phyloP scores from a whole-genome alignment of 192 early-diverging fungal species.

The Rhizophagus sp. region DNA sequence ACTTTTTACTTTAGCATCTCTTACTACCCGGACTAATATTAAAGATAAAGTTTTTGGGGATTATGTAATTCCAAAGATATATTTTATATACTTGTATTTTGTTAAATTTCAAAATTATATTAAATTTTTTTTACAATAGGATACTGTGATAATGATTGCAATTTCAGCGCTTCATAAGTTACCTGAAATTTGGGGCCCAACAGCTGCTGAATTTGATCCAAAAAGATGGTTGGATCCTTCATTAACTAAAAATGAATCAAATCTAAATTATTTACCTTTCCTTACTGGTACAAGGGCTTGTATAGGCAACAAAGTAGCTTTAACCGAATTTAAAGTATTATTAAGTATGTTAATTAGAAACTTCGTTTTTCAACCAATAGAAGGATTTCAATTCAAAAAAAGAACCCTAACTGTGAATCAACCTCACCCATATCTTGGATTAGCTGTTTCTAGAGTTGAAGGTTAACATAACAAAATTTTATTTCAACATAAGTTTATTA shows the following conservation, averaged over 20 bases:
- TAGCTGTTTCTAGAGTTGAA: too few relatives aligned
- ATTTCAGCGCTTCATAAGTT: too few relatives aligned
- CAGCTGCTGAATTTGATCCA: conserved; percentile 49
- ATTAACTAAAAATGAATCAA: conserved; percentile 31
- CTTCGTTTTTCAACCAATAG: neutral
- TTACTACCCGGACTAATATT: conserved; percentile 36
- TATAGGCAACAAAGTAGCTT: conserved; percentile 57
- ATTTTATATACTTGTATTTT: too few relatives aligned
- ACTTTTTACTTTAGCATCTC: conserved; percentile 32
- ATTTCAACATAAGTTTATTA: too few relatives aligned
- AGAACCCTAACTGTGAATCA: too few relatives aligned
- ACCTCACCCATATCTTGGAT: too few relatives aligned
- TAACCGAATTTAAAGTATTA: conserved; percentile 57
- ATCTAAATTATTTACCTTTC: conserved; percentile 46
- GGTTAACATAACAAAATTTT: too few relatives aligned
- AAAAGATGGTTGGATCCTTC: conserved; percentile 51
- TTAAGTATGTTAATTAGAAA: conserved; percentile 28
- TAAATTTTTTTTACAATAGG: too few relatives aligned
- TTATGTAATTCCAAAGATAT: conserved; percentile 51
- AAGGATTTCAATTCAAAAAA: too few relatives aligned
- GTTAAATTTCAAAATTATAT: too few relatives aligned
- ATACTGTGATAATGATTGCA: too few relatives aligned
- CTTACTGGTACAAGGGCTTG: conserved; percentile 55
- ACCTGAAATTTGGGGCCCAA: too few relatives aligned
- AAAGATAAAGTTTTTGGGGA: conserved; percentile 43